phyloP scores from a whole-genome alignment of 163 green algal genomes.

The Prototheca stagnorum region DNA sequence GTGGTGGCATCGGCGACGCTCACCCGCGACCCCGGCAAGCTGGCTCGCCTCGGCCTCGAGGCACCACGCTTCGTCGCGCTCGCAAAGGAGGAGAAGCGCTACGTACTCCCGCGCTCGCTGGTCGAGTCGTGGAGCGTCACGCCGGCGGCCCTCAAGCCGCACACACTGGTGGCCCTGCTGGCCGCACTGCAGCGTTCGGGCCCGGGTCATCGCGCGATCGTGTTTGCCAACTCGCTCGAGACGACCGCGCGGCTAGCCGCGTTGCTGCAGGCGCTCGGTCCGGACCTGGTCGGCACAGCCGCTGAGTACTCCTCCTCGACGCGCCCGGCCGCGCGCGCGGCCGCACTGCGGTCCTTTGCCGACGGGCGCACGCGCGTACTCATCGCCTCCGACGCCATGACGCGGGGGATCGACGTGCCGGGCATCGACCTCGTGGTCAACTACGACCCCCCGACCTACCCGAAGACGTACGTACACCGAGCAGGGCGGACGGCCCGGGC shows the following conservation, averaged over 20 bases:
- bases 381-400: conserved; percentile 83
- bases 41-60: conserved; percentile 57
- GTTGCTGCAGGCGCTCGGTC: conserved; percentile 28
- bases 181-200: neutral
- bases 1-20: conserved; percentile 83
- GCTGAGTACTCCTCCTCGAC: conserved; percentile 14
- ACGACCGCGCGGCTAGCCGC: conserved; percentile 46
- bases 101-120: conserved; percentile 46
- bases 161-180: conserved; percentile 61
- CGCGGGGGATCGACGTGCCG: conserved; percentile 80
- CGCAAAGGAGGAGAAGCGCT: conserved; percentile 23
- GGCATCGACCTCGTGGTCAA: conserved; percentile 63
- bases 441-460: conserved; percentile 77
- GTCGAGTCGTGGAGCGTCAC: conserved; percentile 59
- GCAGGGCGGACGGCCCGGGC: conserved; percentile 64
- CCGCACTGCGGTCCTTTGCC: conserved; percentile 30
- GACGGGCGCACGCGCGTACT: conserved; percentile 31
- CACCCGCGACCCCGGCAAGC: conserved; percentile 75
- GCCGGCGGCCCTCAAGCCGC: conserved; percentile 51
- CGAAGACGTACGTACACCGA: conserved; percentile 80
- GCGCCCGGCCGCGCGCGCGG: conserved; percentile 1
- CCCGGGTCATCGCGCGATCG: conserved; percentile 29
- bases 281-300: neutral
- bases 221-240: conserved; percentile 72
- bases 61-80: conserved; percentile 56